These are phyloP conservation scores for Xylariaceae sp. DNA, from an alignment of 2,329 filamentous ascomycete genomes.

Conservation along the genomic window DNA sequence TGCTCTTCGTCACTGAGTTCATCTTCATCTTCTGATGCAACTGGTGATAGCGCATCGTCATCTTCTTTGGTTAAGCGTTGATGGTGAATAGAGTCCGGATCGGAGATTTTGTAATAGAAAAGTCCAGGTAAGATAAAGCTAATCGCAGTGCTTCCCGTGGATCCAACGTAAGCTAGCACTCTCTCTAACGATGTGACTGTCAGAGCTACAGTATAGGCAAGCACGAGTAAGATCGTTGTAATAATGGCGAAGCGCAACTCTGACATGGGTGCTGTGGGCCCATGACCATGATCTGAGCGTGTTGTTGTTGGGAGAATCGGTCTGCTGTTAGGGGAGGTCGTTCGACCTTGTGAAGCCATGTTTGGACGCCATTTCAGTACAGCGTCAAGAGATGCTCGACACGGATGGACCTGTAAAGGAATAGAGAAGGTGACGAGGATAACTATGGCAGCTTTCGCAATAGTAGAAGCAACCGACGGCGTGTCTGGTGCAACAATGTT, in stretches of 20 bases:
- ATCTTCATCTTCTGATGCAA: slow-evolving; percentile 36
- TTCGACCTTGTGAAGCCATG: slow-evolving; percentile 36
- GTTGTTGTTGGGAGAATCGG: slow-evolving; percentile 39
- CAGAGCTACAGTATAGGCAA: slow-evolving; percentile 84
- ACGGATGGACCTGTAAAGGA: slow-evolving; percentile 91
- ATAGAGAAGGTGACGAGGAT: slow-evolving; percentile 95
- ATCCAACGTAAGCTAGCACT: slow-evolving; percentile 91
- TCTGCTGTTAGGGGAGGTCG: slow-evolving; percentile 39
- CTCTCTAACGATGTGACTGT: slow-evolving; percentile 85
- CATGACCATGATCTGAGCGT: slow-evolving; percentile 49
- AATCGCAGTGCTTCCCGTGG: slow-evolving; percentile 90
- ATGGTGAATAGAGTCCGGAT: slow-evolving; percentile 79
- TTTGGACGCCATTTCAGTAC: slow-evolving; percentile 86
- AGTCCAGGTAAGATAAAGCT: slow-evolving; percentile 93
- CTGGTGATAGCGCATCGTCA: slow-evolving; percentile 66
- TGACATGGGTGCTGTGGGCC: slow-evolving; percentile 61
- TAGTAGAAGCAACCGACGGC: slow-evolving; percentile 75
- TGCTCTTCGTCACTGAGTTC: slow-evolving; percentile 22
- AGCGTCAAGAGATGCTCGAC: slow-evolving; percentile 88
- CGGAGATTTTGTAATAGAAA: slow-evolving; percentile 98
- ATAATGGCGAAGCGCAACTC: slow-evolving; percentile 86
- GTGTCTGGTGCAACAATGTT: slow-evolving; percentile 43
- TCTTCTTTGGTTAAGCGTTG: slow-evolving; percentile 86
- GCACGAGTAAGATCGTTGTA: slow-evolving; percentile 76
- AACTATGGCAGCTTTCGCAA: slow-evolving; percentile 92